phyloP scores from a whole-genome alignment of 495 filamentous ascomycete species.

The Acidiella bohemica region DNA sequence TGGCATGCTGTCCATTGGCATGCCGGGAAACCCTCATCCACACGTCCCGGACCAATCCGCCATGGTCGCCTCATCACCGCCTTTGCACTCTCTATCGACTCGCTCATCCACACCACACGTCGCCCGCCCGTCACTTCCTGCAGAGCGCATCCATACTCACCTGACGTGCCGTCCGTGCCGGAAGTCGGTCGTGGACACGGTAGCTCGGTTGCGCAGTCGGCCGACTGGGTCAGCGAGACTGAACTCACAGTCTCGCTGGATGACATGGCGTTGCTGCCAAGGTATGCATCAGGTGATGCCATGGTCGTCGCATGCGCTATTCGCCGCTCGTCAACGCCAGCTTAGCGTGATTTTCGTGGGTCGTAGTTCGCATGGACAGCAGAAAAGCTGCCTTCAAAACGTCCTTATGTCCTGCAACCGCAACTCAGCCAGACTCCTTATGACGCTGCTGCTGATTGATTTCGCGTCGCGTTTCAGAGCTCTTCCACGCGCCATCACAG shows the following conservation, averaged over 20 bases:
- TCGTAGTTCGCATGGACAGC: not conserved
- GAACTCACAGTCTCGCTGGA: not conserved
- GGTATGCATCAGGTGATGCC: not conserved
- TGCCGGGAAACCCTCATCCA: too few species aligned
- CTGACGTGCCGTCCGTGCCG: too few species aligned
- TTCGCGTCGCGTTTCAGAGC: not conserved
- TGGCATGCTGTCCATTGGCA: too few species aligned
- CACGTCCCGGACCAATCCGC: too few species aligned
- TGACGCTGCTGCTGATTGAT: too few species aligned
- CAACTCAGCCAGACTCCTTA: slow-evolving; percentile 6
- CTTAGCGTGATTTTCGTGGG: not conserved
- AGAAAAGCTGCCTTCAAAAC: not conserved
- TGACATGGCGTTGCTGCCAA: not conserved
- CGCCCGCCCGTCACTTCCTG: too few species aligned
- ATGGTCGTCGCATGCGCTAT: not conserved
- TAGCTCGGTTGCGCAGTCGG: not conserved
- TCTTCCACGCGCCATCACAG: not conserved
- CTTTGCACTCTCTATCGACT: too few species aligned
- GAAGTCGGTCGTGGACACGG: too few species aligned
- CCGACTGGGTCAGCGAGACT: not conserved
- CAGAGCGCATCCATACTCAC: too few species aligned
- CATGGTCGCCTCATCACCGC: too few species aligned
- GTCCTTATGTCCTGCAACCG: slow-evolving; percentile 7
- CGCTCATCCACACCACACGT: too few species aligned
- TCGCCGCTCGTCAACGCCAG: not conserved